These are phyloP conservation scores for Bipolaris cookei DNA, from an alignment of 2,329 filamentous ascomycete genomes.

Conservation along the genomic window DNA sequence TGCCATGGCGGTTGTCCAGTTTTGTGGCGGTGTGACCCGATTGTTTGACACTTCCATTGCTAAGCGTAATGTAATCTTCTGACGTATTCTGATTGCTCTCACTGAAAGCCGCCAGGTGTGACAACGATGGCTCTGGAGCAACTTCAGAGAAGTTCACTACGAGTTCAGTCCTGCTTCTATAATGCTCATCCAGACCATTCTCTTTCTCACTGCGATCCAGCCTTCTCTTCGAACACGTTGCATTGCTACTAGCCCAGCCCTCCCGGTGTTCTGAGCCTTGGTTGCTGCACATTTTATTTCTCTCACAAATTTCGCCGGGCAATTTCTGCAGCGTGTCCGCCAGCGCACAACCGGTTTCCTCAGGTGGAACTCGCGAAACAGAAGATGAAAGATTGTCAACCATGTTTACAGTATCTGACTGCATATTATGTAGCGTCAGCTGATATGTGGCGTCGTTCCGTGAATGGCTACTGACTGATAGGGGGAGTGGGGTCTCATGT, in stretches of 20 bases:
- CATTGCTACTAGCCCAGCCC: background rate
- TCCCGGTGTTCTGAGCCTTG: background rate
- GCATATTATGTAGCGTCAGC: background rate
- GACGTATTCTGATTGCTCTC: no score
- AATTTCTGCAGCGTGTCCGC: conserved; percentile 6
- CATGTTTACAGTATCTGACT: background rate
- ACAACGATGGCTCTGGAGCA: background rate
- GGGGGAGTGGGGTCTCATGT: conserved; percentile 7
- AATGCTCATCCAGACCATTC: background rate
- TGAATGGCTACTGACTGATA: conserved; percentile 13
- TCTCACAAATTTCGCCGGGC: background rate
- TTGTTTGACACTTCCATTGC: background rate
- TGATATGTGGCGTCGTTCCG: conserved; percentile 4
- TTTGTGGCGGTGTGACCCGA: background rate
- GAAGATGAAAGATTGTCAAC: background rate
- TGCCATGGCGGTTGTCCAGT: background rate
- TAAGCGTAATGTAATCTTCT: background rate
- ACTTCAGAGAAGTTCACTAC: background rate
- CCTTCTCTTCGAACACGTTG: background rate
- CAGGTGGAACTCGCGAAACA: background rate
- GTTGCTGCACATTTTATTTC: background rate
- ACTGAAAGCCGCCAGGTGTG: background rate
- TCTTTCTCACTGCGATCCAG: background rate
- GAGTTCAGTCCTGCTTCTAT: background rate
- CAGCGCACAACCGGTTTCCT: conserved; percentile 8